Percentiles rank a stretch among this genome's conserved stretches.
phyloP scores from a whole-genome alignment of 257 asterid genomes.

The Haberlea rhodopensis region DNA sequence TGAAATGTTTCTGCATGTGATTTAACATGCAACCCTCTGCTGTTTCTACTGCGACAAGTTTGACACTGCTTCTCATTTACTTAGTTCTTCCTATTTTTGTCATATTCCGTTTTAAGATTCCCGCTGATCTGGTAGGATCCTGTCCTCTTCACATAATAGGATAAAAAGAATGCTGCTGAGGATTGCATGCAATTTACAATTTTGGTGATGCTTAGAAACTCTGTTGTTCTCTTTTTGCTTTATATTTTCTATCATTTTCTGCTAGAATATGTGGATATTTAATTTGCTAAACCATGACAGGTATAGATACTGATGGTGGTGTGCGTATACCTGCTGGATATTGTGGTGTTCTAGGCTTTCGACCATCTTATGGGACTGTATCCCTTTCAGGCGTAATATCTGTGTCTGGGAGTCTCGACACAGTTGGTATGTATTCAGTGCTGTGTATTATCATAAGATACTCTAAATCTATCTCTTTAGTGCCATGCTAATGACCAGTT shows the following conservation, averaged over 20 bases:
- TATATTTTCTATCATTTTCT: neutral
- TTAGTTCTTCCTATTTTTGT: neutral
- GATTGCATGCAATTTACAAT: neutral
- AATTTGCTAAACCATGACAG: slow-evolving; percentile 43
- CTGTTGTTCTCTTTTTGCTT: slow-evolving; percentile 4
- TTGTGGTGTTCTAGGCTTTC: slow-evolving; percentile 89
- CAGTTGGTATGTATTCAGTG: slow-evolving; percentile 60
- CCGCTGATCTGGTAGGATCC: neutral
- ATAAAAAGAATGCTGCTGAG: neutral
- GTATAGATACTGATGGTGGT: slow-evolving; percentile 93
- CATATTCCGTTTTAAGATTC: neutral
- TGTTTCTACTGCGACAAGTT: neutral
- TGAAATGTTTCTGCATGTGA: neutral
- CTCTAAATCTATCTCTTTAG: slow-evolving; percentile 10
- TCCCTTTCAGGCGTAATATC: slow-evolving; percentile 73
- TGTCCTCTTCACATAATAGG: neutral
- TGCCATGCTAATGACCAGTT: slow-evolving; percentile 2
- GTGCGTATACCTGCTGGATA: slow-evolving; percentile 92
- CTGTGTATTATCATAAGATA: neutral
- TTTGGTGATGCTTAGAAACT: slow-evolving; percentile 12
- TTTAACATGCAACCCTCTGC: neutral
- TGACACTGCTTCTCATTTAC: neutral
- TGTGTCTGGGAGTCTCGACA: slow-evolving; percentile 84
- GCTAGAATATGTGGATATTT: slow-evolving; percentile 12
- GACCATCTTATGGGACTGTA: slow-evolving; percentile 80